These are phyloP conservation scores for Thelonectria discophora DNA, from an alignment of 2,329 filamentous ascomycete species.

Conservation along the genomic window DNA sequence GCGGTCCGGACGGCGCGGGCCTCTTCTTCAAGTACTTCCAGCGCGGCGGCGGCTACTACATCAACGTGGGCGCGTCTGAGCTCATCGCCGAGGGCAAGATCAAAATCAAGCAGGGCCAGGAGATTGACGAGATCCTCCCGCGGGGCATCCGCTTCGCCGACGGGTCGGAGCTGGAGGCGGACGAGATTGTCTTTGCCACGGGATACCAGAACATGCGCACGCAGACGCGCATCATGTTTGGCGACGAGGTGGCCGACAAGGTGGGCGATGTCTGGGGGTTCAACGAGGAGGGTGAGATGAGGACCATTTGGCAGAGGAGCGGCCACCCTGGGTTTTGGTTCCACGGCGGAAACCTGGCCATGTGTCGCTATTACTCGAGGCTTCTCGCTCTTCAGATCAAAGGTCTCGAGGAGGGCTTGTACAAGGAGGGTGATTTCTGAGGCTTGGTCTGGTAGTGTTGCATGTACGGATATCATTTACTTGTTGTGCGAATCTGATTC, in stretches of 20 bases:
- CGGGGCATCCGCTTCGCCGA: slow-evolving; percentile 60
- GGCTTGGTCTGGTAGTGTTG: neutral
- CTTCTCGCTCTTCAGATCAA: slow-evolving; percentile 63
- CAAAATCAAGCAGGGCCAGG: slow-evolving; percentile 67
- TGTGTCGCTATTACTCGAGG: slow-evolving; percentile 69
- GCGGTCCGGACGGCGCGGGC: slow-evolving; percentile 64
- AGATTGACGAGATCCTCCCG: slow-evolving; percentile 60
- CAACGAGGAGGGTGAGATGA: slow-evolving; percentile 64
- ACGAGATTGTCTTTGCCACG: slow-evolving; percentile 71
- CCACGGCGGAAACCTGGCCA: slow-evolving; percentile 70
- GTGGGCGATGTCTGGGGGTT: slow-evolving; percentile 70
- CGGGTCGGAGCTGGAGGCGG: slow-evolving; percentile 64
- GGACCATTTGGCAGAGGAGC: slow-evolving; percentile 65
- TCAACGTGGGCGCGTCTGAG: slow-evolving; percentile 71
- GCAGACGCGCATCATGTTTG: slow-evolving; percentile 68
- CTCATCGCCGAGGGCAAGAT: slow-evolving; percentile 72
- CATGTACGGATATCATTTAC: too few species aligned
- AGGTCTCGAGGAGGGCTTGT: slow-evolving; percentile 51
- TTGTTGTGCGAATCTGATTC: too few species aligned
- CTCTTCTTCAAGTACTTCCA: slow-evolving; percentile 71
- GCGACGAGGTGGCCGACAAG: slow-evolving; percentile 66
- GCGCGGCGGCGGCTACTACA: slow-evolving; percentile 74
- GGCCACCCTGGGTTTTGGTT: slow-evolving; percentile 74
- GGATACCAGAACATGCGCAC: slow-evolving; percentile 75
- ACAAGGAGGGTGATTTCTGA: slow-evolving; percentile 46